phyloP scores from a whole-genome alignment of 78 protist species.

The Corallochytrium limacisporum region DNA sequence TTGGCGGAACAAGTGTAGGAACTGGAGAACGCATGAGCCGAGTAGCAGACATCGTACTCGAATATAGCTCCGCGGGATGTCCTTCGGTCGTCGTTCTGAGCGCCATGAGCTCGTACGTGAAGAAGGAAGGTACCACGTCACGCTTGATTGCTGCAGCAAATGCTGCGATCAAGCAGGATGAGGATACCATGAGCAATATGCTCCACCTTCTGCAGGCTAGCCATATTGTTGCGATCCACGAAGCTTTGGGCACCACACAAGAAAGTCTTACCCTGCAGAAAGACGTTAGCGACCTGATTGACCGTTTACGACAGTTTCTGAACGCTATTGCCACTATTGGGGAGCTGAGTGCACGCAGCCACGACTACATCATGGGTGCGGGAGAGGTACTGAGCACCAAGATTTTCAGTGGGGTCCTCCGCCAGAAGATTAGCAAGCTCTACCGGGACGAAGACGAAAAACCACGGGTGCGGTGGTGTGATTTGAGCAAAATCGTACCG shows the following conservation, averaged over 20 bases:
- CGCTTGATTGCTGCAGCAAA: neutral
- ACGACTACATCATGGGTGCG: neutral
- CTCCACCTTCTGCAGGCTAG: constrained; percentile 3
- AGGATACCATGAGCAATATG: neutral
- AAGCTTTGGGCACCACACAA: constrained; percentile 4
- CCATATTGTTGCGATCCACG: constrained; percentile 11
- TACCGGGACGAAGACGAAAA: neutral
- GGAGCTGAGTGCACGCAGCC: neutral
- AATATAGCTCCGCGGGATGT: neutral
- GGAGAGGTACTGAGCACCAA: constrained; percentile 5
- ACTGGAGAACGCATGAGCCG: neutral
- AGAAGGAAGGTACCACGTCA: constrained; percentile 16
- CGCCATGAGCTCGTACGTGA: neutral
- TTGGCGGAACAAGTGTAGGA: constrained; percentile 29
- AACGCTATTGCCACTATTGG: neutral
- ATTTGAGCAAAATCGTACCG: neutral
- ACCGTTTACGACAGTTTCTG: neutral
- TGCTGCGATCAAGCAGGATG: neutral
- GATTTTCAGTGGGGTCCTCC: neutral
- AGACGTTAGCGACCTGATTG: neutral
- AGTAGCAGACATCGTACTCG: neutral
- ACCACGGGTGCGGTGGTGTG: neutral
- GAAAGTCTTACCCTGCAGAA: neutral
- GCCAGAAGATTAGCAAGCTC: neutral
- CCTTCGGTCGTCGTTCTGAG: neutral